Percentiles rank a stretch among this genome's conserved stretches.
These are phyloP conservation scores for Mortierella claussenii DNA, from an alignment of 192 early-diverging fungal genomes.

Conservation along the genomic window DNA sequence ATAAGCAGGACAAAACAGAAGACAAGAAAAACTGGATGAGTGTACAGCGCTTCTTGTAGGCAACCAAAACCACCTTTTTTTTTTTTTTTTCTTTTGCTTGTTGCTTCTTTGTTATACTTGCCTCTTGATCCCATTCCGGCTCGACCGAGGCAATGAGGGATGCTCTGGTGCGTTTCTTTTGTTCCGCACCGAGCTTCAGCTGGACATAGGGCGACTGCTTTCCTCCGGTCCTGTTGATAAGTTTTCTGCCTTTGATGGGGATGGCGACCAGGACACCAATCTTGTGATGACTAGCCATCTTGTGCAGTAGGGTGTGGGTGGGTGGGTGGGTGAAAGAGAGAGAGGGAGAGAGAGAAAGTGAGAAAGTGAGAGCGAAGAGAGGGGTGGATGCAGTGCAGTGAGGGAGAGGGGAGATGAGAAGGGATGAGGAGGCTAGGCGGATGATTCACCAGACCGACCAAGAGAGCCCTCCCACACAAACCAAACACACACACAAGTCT, in stretches of 20 bases:
- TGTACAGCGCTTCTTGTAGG: too few species aligned
- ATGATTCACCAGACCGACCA: too few species aligned
- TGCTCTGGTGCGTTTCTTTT: slow-evolving; percentile 40
- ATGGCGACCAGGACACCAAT: slow-evolving; percentile 45
- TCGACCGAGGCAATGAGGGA: slow-evolving; percentile 46
- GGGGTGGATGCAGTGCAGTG: background rate
- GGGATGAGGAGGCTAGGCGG: background rate
- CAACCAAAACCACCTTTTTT: too few species aligned
- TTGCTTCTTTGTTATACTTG: slow-evolving; percentile 7
- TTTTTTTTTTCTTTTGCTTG: background rate
- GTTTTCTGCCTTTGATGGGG: slow-evolving; percentile 50
- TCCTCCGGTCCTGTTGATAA: slow-evolving; percentile 41
- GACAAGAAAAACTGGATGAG: background rate
- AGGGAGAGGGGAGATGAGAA: background rate
- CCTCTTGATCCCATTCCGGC: slow-evolving; percentile 55
- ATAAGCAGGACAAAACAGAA: background rate
- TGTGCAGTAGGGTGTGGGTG: background rate
- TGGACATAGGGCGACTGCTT: slow-evolving; percentile 51
- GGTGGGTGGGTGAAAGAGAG: background rate
- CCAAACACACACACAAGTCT: too few species aligned
- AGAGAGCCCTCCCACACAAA: too few species aligned
- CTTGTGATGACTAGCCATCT: slow-evolving; percentile 17
- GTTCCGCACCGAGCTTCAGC: slow-evolving; percentile 34
- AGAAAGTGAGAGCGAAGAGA: background rate
- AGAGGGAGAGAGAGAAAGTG: background rate